Evolutionary conservation across 1,139 yeast species (phyloP).

Genomic region (Geotrichum restrictum): DNA sequence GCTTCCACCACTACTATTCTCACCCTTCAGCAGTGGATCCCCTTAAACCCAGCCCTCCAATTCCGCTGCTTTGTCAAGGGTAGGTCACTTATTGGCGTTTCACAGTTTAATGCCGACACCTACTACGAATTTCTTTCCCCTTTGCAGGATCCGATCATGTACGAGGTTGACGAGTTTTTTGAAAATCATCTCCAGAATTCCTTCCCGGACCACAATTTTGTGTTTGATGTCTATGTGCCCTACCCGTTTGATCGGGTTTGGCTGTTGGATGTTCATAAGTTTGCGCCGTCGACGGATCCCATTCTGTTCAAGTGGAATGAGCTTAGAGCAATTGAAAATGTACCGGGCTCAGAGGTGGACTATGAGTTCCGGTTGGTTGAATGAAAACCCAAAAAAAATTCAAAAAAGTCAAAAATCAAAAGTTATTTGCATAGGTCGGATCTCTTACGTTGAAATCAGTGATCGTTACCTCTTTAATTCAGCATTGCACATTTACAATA

Average conservation of each 20-base stretch:
- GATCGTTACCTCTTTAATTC: no score
- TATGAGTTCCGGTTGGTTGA: conserved; percentile 52
- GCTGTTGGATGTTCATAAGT: conserved; percentile 82
- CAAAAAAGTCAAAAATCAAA: no score
- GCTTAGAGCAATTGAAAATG: conserved; percentile 33
- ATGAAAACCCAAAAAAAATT: no score
- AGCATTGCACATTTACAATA: neutral
- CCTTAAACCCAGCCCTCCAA: conserved; percentile 81
- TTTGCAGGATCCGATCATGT: conserved; percentile 46
- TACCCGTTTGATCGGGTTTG: conserved; percentile 61
- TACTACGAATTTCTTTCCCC: conserved; percentile 63
- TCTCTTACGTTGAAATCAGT: no score
- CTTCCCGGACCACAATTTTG: conserved; percentile 56
- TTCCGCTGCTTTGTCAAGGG: conserved; percentile 77
- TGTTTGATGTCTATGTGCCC: conserved; percentile 78
- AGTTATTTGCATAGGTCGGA: neutral
- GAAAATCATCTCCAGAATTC: conserved; percentile 46
- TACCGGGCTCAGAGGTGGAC: conserved; percentile 35
- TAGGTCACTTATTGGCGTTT: conserved; percentile 59
- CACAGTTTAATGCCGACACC: conserved; percentile 75
- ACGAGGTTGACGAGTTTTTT: conserved; percentile 54
- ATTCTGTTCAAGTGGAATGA: conserved; percentile 83
- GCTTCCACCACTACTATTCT: no score
- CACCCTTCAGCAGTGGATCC: conserved; percentile 74
- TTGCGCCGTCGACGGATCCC: conserved; percentile 69